A percentile compares a stretch with the other conserved stretches of the same genome.
These are phyloP conservation scores for Mycosphaerella arachidis DNA, from an alignment of 2,329 filamentous ascomycete genomes.

Conservation along the genomic window DNA sequence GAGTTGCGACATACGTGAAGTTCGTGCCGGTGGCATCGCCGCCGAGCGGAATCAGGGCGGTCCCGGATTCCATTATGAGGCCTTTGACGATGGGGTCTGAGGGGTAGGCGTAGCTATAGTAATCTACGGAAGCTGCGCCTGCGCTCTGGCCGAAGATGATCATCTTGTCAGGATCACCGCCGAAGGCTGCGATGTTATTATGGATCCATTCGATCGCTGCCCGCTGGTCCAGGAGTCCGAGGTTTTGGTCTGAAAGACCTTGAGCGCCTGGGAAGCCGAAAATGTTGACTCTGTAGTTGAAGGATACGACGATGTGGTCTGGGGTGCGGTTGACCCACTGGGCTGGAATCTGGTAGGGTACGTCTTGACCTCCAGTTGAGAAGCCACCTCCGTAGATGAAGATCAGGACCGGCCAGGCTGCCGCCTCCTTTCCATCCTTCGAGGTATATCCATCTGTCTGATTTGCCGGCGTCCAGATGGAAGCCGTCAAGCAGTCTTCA, in stretches of 20 bases:
- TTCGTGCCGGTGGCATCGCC: constrained; percentile 12
- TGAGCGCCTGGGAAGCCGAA: constrained; percentile 40
- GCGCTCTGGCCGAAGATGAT: constrained; percentile 29
- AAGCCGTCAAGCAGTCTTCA: constrained; percentile 47
- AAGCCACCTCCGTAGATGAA: constrained; percentile 50
- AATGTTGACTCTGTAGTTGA: constrained; percentile 43
- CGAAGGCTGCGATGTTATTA: constrained; percentile 49
- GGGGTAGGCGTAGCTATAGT: constrained; percentile 33
- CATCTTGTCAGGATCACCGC: constrained; percentile 38
- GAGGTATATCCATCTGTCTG: not conserved
- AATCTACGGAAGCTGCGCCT: constrained; percentile 27
- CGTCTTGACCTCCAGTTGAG: constrained; percentile 40
- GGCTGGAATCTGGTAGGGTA: constrained; percentile 45
- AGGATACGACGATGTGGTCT: constrained; percentile 36
- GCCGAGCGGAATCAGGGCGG: constrained; percentile 25
- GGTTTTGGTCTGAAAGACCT: constrained; percentile 35
- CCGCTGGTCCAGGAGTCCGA: constrained; percentile 53
- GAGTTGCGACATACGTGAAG: constrained; percentile 25
- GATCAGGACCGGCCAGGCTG: constrained; percentile 40
- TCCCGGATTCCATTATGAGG: constrained; percentile 38
- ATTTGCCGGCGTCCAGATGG: constrained; percentile 42
- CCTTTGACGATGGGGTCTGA: constrained; percentile 37
- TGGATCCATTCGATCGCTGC: constrained; percentile 50
- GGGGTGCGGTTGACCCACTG: constrained; percentile 41
- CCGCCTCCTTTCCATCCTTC: not conserved